phyloP scores from a whole-genome alignment of 352 stramenopile genomes.

The Globisporangium mamillatum region DNA sequence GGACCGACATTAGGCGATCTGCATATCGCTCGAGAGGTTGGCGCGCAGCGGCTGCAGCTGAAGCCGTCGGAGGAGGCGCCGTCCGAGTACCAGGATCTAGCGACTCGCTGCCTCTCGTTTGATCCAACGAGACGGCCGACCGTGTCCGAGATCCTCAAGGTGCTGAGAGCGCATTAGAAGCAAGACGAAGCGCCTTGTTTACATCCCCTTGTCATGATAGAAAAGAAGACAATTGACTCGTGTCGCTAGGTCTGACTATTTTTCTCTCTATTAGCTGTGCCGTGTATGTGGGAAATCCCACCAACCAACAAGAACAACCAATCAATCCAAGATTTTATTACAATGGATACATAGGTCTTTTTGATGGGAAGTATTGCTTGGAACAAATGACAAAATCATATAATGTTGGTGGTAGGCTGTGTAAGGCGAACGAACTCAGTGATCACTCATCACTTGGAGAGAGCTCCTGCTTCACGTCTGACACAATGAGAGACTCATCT shows the following conservation, averaged over 20 bases:
- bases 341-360: not conserved
- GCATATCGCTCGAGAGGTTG: slow-evolving; percentile 53
- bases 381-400: not conserved
- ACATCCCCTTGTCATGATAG: not conserved
- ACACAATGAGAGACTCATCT: too few species aligned
- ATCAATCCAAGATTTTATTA: slow-evolving; percentile 7
- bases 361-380: not conserved
- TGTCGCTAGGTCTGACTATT: not conserved
- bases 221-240: not conserved
- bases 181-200: not conserved
- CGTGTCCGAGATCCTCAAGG: slow-evolving; percentile 37
- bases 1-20: slow-evolving; percentile 61
- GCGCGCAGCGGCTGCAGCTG: slow-evolving; percentile 37
- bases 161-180: slow-evolving; percentile 6
- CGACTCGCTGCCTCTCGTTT: slow-evolving; percentile 43
- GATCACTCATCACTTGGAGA: not conserved
- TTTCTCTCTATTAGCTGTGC: slow-evolving; percentile 14
- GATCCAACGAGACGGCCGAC: slow-evolving; percentile 47
- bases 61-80: slow-evolving; percentile 42
- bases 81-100: slow-evolving; percentile 37
- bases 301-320: slow-evolving; percentile 1
- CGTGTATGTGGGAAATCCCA: not conserved
- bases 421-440: not conserved
- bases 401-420: not conserved
- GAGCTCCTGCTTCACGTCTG: not conserved